A percentile compares a stretch with the other conserved stretches of the same genome.
These are phyloP conservation scores for Aspergillus vadensis DNA, from an alignment of 2,329 filamentous ascomycete genomes.

Conservation along the genomic window DNA sequence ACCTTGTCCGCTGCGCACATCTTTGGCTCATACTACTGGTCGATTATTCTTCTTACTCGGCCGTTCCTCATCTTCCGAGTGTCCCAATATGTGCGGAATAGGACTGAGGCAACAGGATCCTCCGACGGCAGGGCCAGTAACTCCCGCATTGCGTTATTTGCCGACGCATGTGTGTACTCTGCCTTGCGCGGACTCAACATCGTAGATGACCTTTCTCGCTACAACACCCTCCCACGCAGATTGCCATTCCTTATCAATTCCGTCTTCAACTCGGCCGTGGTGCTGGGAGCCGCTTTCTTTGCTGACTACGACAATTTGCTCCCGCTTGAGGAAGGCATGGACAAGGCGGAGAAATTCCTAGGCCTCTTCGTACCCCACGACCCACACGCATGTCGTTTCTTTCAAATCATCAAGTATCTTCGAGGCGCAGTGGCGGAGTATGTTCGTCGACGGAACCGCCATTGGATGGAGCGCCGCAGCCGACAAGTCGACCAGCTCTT, in stretches of 20 bases:
- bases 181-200: constrained; percentile 45
- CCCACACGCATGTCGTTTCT: constrained; percentile 39
- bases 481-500: constrained; percentile 47
- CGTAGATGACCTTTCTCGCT: constrained; percentile 38
- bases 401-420: constrained; percentile 44
- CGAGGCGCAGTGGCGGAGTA: constrained; percentile 42
- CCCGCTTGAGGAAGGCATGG: constrained; percentile 37
- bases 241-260: constrained; percentile 52
- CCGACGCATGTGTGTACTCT: constrained; percentile 49
- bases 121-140: constrained; percentile 27
- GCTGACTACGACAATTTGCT: constrained; percentile 47
- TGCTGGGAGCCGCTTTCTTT: constrained; percentile 50
- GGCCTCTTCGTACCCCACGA: constrained; percentile 38
- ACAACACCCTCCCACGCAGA: constrained; percentile 42
- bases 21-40: constrained; percentile 56
- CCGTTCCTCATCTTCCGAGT: constrained; percentile 57
- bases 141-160: constrained; percentile 38
- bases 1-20: constrained; percentile 53
- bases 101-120: constrained; percentile 22
- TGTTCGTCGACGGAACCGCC: constrained; percentile 38
- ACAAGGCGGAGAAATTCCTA: constrained; percentile 39
- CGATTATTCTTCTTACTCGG: constrained; percentile 56
- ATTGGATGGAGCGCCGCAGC: constrained; percentile 43
- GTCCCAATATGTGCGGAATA: constrained; percentile 41
- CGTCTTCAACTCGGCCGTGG: constrained; percentile 49